phyloP scores from a whole-genome alignment of 768 basidiomycete species.

The Phanerochaete carnosa region DNA sequence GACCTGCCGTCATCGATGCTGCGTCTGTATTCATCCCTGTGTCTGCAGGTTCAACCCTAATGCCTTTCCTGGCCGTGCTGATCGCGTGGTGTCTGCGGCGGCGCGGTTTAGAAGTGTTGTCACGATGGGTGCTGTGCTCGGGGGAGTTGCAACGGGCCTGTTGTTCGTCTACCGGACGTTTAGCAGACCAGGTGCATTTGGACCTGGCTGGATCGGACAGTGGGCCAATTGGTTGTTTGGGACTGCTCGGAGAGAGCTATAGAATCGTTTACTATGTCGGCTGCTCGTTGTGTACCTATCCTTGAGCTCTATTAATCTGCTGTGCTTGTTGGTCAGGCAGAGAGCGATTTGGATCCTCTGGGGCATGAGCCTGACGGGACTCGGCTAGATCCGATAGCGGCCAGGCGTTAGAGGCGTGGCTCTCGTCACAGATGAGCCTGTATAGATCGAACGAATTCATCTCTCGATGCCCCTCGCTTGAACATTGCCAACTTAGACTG shows the following conservation, averaged over 20 bases:
- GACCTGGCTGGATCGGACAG: constrained; percentile 47
- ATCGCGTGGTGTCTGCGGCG: constrained; percentile 69
- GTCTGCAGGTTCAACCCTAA: background rate
- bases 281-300: constrained; percentile 9
- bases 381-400: constrained; percentile 23
- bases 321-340: background rate
- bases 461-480: constrained; percentile 15
- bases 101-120: constrained; percentile 70
- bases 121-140: constrained; percentile 67
- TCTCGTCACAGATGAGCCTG: constrained; percentile 11
- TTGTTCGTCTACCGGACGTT: constrained; percentile 70
- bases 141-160: constrained; percentile 70
- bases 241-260: constrained; percentile 43
- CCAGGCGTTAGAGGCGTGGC: constrained; percentile 26
- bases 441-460: constrained; percentile 16
- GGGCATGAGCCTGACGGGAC: background rate
- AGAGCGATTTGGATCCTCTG: background rate
- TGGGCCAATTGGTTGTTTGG: constrained; percentile 71
- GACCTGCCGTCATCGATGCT: constrained; percentile 2
- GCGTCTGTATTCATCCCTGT: background rate
- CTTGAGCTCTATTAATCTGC: constrained; percentile 12
- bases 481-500: constrained; percentile 4
- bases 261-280: constrained; percentile 13
- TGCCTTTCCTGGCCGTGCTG: constrained; percentile 66
- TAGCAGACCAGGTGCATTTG: constrained; percentile 55